Conservation (phyloP, 345 rosid species). For the Geranium brycei region DNA sequence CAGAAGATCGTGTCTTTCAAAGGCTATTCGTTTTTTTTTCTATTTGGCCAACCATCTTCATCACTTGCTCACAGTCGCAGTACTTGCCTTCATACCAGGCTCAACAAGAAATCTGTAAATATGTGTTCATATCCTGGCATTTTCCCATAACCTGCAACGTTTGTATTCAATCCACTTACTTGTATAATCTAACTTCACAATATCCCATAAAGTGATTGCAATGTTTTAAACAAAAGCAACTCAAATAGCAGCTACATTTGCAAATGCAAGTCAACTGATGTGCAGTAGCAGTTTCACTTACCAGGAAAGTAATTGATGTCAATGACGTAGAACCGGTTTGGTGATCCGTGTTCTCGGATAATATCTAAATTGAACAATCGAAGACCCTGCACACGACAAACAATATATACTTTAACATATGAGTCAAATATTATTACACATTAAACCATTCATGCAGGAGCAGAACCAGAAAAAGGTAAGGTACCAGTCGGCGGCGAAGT, state of each 20-base stretch:
- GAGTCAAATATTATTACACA: background rate
- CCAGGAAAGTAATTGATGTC: conserved; percentile 86
- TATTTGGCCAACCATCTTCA: background rate
- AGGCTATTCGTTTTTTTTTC: no score
- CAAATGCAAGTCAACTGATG: no score
- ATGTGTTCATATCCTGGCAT: conserved; percentile 77
- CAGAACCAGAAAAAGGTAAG: background rate
- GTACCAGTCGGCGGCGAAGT: conserved; percentile 56
- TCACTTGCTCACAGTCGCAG: background rate
- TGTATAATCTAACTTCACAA: no score
- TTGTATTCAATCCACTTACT: no score
- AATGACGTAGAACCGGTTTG: conserved; percentile 58
- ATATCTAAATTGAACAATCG: conserved; percentile 70
- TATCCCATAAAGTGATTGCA: no score
- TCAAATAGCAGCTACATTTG: no score
- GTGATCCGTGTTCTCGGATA: conserved; percentile 58
- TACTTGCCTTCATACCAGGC: conserved; percentile 29
- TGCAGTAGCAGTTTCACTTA: conserved; percentile 12
- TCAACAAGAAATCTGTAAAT: conserved; percentile 63
- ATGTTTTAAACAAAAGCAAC: no score
- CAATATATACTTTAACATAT: background rate
- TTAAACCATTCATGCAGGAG: background rate
- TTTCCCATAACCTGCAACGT: conserved; percentile 69
- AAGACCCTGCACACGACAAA: conserved; percentile 37
- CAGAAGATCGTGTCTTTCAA: no score